A percentile compares a stretch with the other conserved stretches of the same genome.
Conservation (phyloP, 2,329 filamentous ascomycete species). For the Teratosphaeria gauchensis region DNA sequence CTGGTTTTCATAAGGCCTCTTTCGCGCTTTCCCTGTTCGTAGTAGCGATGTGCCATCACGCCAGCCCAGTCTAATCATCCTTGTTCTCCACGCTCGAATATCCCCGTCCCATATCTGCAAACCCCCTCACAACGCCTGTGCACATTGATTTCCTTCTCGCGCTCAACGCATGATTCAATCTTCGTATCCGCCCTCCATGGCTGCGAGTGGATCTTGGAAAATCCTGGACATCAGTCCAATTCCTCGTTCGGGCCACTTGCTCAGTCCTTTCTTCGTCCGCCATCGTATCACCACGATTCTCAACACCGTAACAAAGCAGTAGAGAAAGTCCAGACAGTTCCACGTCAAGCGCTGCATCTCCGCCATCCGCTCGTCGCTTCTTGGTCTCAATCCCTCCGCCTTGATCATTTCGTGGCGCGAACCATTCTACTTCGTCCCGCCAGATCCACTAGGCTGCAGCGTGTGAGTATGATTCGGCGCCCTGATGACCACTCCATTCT, state of each 20-base stretch:
- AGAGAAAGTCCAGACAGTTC: neutral
- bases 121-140: neutral
- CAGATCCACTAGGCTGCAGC: conserved; percentile 36
- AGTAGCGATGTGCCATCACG: neutral
- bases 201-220: neutral
- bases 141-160: neutral
- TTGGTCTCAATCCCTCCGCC: neutral
- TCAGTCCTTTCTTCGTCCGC: neutral
- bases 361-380: neutral
- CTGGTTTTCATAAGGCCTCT: neutral
- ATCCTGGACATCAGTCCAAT: neutral
- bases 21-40: neutral
- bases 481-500: conserved; percentile 60
- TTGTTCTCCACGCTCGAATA: neutral
- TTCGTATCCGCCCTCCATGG: neutral
- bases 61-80: neutral
- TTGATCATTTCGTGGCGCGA: no score
- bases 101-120: neutral
- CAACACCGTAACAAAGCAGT: neutral
- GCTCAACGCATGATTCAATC: neutral
- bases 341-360: neutral
- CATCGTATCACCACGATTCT: neutral
- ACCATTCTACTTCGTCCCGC: conserved; percentile 13
- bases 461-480: conserved; percentile 75
- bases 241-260: neutral